Conservation (phyloP, 805 yeast genomes). For the Debaryomyces maramus region DNA sequence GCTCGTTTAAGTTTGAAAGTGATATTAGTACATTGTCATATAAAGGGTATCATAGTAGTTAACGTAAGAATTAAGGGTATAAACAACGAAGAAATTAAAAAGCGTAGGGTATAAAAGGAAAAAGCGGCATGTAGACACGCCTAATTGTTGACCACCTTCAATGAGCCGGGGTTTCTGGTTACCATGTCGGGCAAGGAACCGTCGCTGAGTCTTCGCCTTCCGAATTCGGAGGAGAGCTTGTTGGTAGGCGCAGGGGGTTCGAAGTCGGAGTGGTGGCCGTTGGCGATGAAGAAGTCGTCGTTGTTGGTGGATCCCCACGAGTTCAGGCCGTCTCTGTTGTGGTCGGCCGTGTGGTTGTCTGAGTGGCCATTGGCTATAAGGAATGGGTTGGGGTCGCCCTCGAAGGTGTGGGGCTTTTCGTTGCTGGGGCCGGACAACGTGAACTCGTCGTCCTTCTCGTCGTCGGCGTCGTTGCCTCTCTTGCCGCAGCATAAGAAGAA, state of each 20-base stretch:
- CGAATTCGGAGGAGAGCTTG: conserved; percentile 29
- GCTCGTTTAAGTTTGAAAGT: too few relatives aligned
- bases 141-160: conserved; percentile 49
- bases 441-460: conserved; percentile 43
- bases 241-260: conserved; percentile 12
- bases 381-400: conserved; percentile 24
- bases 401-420: conserved; percentile 14
- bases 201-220: conserved; percentile 52
- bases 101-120: background rate
- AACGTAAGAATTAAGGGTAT: too few relatives aligned
- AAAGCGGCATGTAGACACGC: background rate
- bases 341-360: conserved; percentile 8
- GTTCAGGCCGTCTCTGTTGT: conserved; percentile 17
- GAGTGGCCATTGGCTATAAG: conserved; percentile 14
- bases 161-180: conserved; percentile 44
- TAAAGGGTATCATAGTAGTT: too few relatives aligned
- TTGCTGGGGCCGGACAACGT: conserved; percentile 28
- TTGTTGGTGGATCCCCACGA: conserved; percentile 18
- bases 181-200: conserved; percentile 55
- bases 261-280: conserved; percentile 9
- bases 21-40: too few relatives aligned
- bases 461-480: conserved; percentile 36
- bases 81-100: background rate
- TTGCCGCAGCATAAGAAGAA: conserved; percentile 42
- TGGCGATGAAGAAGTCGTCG: conserved; percentile 22